These are phyloP conservation scores for Juglanconis oblonga DNA, from an alignment of 2,329 filamentous ascomycete species.

Conservation along the genomic window DNA sequence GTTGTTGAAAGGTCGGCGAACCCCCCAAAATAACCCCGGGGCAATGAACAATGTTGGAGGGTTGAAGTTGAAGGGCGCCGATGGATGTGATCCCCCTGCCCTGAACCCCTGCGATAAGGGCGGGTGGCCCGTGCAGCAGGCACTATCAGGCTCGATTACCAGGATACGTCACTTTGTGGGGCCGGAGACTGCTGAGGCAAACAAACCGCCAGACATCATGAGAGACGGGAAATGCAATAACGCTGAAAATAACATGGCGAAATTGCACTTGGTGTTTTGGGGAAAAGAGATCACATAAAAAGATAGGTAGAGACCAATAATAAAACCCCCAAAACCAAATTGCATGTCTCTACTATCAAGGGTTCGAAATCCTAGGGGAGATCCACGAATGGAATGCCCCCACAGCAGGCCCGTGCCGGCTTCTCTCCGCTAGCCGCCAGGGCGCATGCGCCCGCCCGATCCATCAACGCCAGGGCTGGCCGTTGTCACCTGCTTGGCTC, in stretches of 20 bases:
- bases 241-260: too few species aligned
- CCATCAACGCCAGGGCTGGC: neutral
- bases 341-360: too few species aligned
- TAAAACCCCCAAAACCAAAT: too few species aligned
- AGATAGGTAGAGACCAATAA: too few species aligned
- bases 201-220: too few species aligned
- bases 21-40: too few species aligned
- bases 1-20: neutral
- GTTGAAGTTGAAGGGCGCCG: neutral
- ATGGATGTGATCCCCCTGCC: too few species aligned
- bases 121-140: neutral
- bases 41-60: neutral
- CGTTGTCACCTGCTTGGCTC: slow-evolving; percentile 1
- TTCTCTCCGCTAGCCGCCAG: slow-evolving; percentile 9
- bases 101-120: neutral
- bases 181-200: too few species aligned
- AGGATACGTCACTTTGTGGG: neutral
- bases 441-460: neutral
- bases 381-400: neutral
- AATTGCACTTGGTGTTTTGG: too few species aligned
- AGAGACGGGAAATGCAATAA: too few species aligned
- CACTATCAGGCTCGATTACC: neutral
- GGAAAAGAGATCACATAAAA: too few species aligned
- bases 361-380: too few species aligned
- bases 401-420: slow-evolving; percentile 17